Evolutionary conservation across 805 yeast species (phyloP), one percentile per base, ranked within the genome.

Genomic region (Lipomyces anomalus): DNA sequence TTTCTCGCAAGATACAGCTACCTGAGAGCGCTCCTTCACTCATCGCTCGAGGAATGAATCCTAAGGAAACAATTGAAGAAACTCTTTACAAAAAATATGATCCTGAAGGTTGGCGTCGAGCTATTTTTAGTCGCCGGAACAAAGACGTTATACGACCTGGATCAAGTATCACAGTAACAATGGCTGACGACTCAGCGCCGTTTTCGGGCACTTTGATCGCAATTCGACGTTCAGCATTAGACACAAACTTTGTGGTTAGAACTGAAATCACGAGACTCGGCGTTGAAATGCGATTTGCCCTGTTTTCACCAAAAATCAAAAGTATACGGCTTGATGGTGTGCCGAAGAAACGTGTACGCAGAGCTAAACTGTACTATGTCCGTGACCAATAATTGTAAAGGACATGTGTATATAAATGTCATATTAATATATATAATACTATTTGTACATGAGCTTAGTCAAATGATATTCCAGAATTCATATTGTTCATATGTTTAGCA

Each of bases 321-420:
- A 77, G 82, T 64, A 72, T 90, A 43, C 97, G 89, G 66, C 65
- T 88, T 33, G 65, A 90, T 51, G 75, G 84, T 65, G 81, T 81
- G 65, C 90, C 95, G 21, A 56, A 61, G 52, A 76, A 75, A 60
- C 80, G 86, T 66, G 78, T 83, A 71, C 72, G 74, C 52, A 79
- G 95, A 76, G 78, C 79, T 67, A 90, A 86, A 72, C 90, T 87
- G 58, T 89, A 82, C 73, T 92, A 86, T 67, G 83, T 92, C 61
- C 83, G 96, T 13, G 30, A 26, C 30, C 11, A 26, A 9, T 26
- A 26, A 13, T 9, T 13, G 30, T 9, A 9, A 13, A 9, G 30
- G 30, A 9, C 30, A 13, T 13, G 30, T 13, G 30, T 13, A 9
- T 9, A 13, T 9, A 9, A 13, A 26, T 26, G 30, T 26, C 30